Base-by-base conservation (phyloP, 257 asterid species). In the Coffea eugenioides region DNA sequence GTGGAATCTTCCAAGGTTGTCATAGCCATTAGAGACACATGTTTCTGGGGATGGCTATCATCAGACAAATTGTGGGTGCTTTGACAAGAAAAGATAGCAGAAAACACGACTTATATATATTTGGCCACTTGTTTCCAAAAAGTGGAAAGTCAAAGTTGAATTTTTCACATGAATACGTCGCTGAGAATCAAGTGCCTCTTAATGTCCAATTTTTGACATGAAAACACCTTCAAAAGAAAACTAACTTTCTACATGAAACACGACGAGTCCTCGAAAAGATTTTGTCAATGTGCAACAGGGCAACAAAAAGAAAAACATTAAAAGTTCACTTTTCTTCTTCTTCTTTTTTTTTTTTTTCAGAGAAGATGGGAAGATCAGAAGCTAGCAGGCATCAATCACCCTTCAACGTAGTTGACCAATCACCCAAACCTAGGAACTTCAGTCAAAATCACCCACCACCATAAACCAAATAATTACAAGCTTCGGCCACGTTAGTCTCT, bases 101-200 rank as follows among this genome's bases (percentile, higher is more conserved):
- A 25, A 10, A 10, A 5, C 1, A n/a, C 43, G 43, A 39, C 4
- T 39, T 25, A 9, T 11, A n/a, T 0, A 10, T 5, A 64, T 25
- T 65, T 65, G 69, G 7, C 21, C 41, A 27, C 8, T 27, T 3
- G 43, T 65, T 65, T 65, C 36, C 27, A 65, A 27, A 13, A 64
- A 18, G 65, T 57, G 77, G 78, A 90, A 70, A 45, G 34, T 70
- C 56, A 8, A 69, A 70, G 15, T 3, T 41, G 2, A 39, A 20
- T 2, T 8, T 69, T 69, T 43, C 51, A 18, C 52, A 0, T 2
- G 3, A 3, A 16, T 16, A 4, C 13, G 20, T 3, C 8, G 52
- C 7, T 39, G 6, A 45, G 51, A 68, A 68, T 69, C 74, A 41
- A 43, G 54, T 41, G 31, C 7, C 51, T 27, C 6, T 36, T 36